Evolutionary conservation across 108 stramenopile species (phyloP), one percentile per base, ranked within the genome.

Genomic region (Asterionellopsis glacialis): DNA sequence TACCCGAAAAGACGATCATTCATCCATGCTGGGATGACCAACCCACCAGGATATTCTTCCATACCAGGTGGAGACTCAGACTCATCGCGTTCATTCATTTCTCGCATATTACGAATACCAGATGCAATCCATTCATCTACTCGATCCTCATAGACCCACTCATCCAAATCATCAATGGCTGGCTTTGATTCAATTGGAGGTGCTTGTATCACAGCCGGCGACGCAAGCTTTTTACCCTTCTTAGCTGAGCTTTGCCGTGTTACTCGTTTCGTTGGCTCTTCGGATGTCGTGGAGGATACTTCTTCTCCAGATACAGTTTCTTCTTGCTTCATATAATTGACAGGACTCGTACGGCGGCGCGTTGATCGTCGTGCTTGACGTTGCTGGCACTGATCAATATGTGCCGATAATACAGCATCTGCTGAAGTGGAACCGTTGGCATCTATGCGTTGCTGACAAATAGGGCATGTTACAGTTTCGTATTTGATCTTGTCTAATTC

Each of bases 1-100:
- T 93, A 94, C 1, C 73, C 75, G 73, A 93, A 93, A 14, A 96
- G 67, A 0, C 85, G 69, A 71, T 93, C 64, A 50, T 93, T 93
- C 19, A 86, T 68, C 88, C 88, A 93, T 9, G 80, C 91, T 2
- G 91, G 91, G 27, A 93, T 69, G 23, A 68, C 63, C 9, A 93
- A 72, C n/a, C 91, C 88, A 38, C 85, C 84, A 11, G 78, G 76
- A 38, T 76, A 77, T 26, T 68, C 52, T 23, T 68, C 66, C 44
- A 79, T 75, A 22, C 90, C 90, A 13, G 90, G 87, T 13, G 77
- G 73, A 10, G 28, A 41, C 57, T 87, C 90, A 9, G 49, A 24
- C 0, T 38, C 57, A 45, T 88, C 87, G 22, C 79, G 83, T 65
- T 92, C 87, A 22, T 69, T 74, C 90, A 88, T 92, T 23, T 64